Conservation (phyloP, 2,329 filamentous ascomycete species). For the Hypoxylon sp. region DNA sequence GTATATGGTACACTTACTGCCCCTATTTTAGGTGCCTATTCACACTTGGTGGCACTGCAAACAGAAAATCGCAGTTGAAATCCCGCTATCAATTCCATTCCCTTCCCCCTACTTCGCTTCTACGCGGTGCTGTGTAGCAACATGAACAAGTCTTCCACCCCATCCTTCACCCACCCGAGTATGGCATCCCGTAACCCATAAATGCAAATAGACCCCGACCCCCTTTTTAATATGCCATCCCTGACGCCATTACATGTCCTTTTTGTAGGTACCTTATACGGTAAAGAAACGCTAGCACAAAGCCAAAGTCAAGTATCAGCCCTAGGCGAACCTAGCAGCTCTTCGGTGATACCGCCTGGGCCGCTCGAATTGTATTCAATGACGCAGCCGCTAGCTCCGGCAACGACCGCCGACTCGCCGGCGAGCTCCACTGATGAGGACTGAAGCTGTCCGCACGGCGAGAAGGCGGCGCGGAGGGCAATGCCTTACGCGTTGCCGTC, state of each 20-base stretch:
- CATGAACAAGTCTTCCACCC: not conserved
- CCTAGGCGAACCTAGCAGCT: constrained; percentile 64
- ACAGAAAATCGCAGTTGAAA: not conserved
- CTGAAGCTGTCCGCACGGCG: constrained; percentile 1
- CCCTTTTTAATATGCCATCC: not conserved
- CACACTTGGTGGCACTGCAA: not conserved
- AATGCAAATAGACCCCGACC: constrained; percentile 5
- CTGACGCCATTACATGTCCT: constrained; percentile 15
- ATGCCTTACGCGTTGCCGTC: constrained; percentile 16
- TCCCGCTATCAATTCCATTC: not conserved
- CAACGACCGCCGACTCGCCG: not conserved
- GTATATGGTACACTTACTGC: not conserved
- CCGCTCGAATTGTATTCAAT: constrained; percentile 40
- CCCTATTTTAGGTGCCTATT: not conserved
- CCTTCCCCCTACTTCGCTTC: not conserved
- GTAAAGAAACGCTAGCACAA: not conserved
- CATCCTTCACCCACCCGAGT: not conserved
- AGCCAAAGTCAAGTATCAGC: constrained; percentile 25
- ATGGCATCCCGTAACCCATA: not conserved
- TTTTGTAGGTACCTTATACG: not conserved
- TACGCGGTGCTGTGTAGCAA: constrained; percentile 1
- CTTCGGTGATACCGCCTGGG: constrained; percentile 66
- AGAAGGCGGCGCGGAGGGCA: constrained; percentile 8
- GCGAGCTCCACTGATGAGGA: not conserved
- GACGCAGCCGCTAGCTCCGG: constrained; percentile 7